Evolutionary conservation across 202 grass and related monocot species (phyloP).

Genomic region (Schoenoplectus triqueter): DNA sequence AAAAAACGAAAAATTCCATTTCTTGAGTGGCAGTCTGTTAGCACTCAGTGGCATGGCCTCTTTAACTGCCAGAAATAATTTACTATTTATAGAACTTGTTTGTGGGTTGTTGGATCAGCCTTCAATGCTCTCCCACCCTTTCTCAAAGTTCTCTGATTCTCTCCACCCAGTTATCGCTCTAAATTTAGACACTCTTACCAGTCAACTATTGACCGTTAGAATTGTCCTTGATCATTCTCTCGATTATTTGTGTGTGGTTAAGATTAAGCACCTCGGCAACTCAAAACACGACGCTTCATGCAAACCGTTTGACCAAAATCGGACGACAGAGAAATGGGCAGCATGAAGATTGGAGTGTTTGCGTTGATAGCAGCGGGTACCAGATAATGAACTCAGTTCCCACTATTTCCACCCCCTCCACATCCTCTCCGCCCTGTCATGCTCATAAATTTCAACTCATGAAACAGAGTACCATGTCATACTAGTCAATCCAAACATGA

Average conservation of each 20-base stretch:
- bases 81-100: constrained; percentile 32
- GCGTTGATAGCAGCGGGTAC: not conserved
- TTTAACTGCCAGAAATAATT: constrained; percentile 1
- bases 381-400: not conserved
- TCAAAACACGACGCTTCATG: not conserved
- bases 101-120: constrained; percentile 51
- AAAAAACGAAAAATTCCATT: not conserved
- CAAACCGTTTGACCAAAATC: not conserved
- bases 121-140: constrained; percentile 31
- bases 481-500: constrained; percentile 29
- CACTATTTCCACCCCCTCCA: not conserved
- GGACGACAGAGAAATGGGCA: not conserved
- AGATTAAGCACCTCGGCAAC: not conserved
- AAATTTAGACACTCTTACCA: not conserved
- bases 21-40: no score
- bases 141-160: not conserved
- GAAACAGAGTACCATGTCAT: not conserved
- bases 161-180: not conserved
- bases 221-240: not conserved
- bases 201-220: constrained; percentile 2
- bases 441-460: not conserved
- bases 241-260: not conserved
- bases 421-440: not conserved
- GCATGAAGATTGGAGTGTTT: not conserved
- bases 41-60: no score